Base-by-base conservation (phyloP, 371 early-diverging fungal species). In the Mucor circinelloides region DNA sequence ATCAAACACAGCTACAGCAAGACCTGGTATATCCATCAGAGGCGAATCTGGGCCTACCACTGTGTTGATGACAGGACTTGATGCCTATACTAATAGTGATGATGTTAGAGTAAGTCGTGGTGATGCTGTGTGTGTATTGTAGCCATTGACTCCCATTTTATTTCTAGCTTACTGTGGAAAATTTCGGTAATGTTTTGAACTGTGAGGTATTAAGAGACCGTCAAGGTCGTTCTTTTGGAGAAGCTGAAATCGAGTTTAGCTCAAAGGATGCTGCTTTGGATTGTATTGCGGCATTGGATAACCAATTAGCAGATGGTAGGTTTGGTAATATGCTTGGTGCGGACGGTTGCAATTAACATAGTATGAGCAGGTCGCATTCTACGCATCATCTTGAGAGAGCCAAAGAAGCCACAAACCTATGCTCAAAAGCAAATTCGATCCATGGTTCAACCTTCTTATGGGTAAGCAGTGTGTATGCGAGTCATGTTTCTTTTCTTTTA, bases 41-140 rank as follows among this genome's bases (percentile, higher is more conserved):
- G 88, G 84, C 15, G 83, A 82, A 66, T 74, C 78, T 19, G 87
- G 86, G 0, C 86, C 87, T 0, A 80, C 79, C 15, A 78, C 70
- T 25, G 81, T 88, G 23, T 73, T 86, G 58, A 77, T 88, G 56
- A 79, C 82, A n/a, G 86, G 86, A 46, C 71, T 88, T 57, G 86
- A 88, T 66, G 81, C 78, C 31, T 80, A 71, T 25, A 76, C 86
- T 0, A 88, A 81, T 59, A 78, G 85, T 5, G 86, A 86, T 9
- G 89, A 88, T 73, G 82, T 88, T 10, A 79, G 75, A 72, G 89
- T 83, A 84, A 65, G 27, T 9, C 19, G 23, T 54, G 6, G 23
- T 54, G 6, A 17, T 19, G 30, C 27, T 34, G n/a, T 38, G 38
- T 17, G 40, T 28, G 28, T 8, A 61, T 13, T 36, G 9, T 5